A percentile compares a stretch with the other conserved stretches of the same genome.
Evolutionary conservation across 331 rosid species (phyloP).

Genomic region (Dryas integrifolia): DNA sequence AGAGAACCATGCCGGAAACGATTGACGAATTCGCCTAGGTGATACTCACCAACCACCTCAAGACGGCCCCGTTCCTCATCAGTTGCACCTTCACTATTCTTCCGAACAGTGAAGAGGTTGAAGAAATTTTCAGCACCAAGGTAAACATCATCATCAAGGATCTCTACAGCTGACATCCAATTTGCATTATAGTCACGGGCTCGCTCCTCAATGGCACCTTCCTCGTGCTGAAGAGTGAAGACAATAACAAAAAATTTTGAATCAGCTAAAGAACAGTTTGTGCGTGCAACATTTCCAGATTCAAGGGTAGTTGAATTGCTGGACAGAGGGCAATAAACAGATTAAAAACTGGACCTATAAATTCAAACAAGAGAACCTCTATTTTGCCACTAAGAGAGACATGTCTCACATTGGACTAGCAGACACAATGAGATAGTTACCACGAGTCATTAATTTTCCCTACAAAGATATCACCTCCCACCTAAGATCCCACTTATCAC

Average conservation of each 20-base stretch:
- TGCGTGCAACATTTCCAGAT: neutral
- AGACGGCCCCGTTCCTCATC: constrained; percentile 88
- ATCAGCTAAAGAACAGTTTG: constrained; percentile 6
- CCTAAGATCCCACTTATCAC: neutral
- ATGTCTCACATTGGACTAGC: neutral
- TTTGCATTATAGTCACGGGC: constrained; percentile 90
- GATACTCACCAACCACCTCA: constrained; percentile 88
- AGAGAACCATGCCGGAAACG: constrained; percentile 81
- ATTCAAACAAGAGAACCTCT: neutral
- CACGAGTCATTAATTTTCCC: neutral
- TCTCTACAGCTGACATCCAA: constrained; percentile 98
- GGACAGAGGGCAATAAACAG: neutral
- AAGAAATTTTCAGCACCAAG: constrained; percentile 86
- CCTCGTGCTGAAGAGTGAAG: constrained; percentile 71
- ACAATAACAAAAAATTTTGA: neutral
- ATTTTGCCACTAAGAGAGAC: neutral
- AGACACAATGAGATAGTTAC: neutral
- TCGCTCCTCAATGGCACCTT: constrained; percentile 91
- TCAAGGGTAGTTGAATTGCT: neutral
- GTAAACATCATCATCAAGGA: constrained; percentile 88
- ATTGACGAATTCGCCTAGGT: constrained; percentile 84
- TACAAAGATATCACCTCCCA: neutral
- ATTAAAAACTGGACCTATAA: neutral
- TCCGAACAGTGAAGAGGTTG: constrained; percentile 79
- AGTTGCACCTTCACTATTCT: constrained; percentile 91